Evolutionary conservation across 2,329 filamentous ascomycete genomes (phyloP), one percentile per base, ranked within the genome.

Genomic region (Penicillium crustosum): DNA sequence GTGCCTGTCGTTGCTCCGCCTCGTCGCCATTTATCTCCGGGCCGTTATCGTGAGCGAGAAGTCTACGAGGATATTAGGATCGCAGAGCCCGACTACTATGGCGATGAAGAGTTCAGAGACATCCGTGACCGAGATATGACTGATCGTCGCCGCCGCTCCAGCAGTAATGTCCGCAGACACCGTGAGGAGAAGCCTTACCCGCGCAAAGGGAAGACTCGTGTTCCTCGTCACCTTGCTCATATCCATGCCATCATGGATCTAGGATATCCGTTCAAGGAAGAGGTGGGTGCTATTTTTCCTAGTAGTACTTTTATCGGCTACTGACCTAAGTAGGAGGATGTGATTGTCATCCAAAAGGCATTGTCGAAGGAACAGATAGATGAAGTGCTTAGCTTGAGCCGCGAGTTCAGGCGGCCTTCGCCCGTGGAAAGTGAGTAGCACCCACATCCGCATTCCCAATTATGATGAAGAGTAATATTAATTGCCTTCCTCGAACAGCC

Each of bases 291-390:
- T 53, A 8, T 13, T 2, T 36, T 15, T 39, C 19, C 23, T 10
- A 35, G 29, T 35, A 5, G 27, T n/a, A 38, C 27, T 51, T 17
- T 41, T 77, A 79, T 59, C 83, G 62, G 66, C 52, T 55, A 35
- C 36, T 62, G 43, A 61, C 35, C 45, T 57, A 38, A 51, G 21
- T 8, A 94, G 90, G 91, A 89, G 39, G 88, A 89, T 65, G 89
- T 89, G 23, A 86, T 94, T 66, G 84, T 96, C 52, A 86, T 97
- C 35, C 86, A 89, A 66, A 89, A 90, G 70, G 93, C 93, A 10
- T 82, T 97, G 6, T 90, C 91, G 17, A 93, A 95, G 67, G 86
- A 93, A 19, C 91, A 96, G 67, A 97, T 97, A 62, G 92, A 97
- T 66, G 89, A 95, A 68, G 82, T 97, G 44, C 89, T 97, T 67